phyloP scores from a whole-genome alignment of 148 eudicot species.

The Silene conica region DNA sequence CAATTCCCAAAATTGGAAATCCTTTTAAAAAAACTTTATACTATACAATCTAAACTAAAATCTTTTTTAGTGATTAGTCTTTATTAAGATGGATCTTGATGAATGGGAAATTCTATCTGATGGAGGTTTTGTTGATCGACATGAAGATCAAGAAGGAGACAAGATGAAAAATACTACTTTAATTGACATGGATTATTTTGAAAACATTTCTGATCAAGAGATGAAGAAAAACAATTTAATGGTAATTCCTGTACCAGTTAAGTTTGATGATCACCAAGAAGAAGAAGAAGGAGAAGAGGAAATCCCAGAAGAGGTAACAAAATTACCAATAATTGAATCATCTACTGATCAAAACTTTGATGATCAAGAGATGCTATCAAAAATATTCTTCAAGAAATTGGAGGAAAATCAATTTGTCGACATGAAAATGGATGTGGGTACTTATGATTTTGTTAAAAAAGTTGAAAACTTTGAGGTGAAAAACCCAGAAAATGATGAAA shows the following conservation, averaged over 20 bases:
- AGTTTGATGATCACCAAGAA: background rate
- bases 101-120: constrained; percentile 82
- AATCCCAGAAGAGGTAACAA: constrained; percentile 23
- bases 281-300: constrained; percentile 1
- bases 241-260: constrained; percentile 6
- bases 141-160: constrained; percentile 36
- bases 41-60: too few relatives aligned
- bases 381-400: constrained; percentile 78
- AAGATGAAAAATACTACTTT: constrained; percentile 22
- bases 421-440: constrained; percentile 70
- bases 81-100: constrained; percentile 60
- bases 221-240: constrained; percentile 12
- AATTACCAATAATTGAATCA: constrained; percentile 18
- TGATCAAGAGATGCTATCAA: constrained; percentile 47
- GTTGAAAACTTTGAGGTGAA: constrained; percentile 17
- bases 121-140: constrained; percentile 57
- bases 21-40: too few relatives aligned
- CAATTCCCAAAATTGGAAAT: too few relatives aligned
- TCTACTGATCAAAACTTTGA: constrained; percentile 14
- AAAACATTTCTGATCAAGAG: constrained; percentile 27
- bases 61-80: too few relatives aligned
- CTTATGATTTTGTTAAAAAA: constrained; percentile 33
- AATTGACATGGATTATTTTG: constrained; percentile 51
- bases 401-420: constrained; percentile 83
- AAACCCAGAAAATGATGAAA: constrained; percentile 23